These are phyloP conservation scores for Fusarium tupiense DNA, from an alignment of 2,329 filamentous ascomycete genomes.

Conservation along the genomic window DNA sequence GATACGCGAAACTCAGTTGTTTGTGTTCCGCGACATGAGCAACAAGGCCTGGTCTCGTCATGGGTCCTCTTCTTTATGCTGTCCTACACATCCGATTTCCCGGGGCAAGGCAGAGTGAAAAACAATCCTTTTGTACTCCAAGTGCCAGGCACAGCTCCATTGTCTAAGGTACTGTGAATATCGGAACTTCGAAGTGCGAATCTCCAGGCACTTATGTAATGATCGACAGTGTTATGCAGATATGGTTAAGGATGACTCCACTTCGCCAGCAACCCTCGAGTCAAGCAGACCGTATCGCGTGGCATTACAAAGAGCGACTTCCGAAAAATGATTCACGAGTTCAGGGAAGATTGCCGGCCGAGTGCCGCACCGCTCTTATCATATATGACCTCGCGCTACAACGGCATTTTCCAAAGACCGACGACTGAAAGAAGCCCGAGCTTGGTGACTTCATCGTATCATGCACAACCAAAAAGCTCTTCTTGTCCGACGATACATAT, in stretches of 20 bases:
- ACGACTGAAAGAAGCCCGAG: background rate
- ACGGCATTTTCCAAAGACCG: background rate
- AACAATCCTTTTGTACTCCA: too few relatives aligned
- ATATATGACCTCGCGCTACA: background rate
- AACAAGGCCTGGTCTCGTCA: background rate
- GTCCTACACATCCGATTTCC: too few relatives aligned
- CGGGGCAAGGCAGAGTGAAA: background rate
- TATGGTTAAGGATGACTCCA: background rate
- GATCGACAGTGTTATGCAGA: slow-evolving; percentile 7
- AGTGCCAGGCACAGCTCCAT: background rate
- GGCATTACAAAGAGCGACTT: slow-evolving; percentile 2
- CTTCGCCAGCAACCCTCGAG: background rate
- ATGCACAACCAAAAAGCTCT: background rate
- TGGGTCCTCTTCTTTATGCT: background rate
- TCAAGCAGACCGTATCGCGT: slow-evolving; percentile 1
- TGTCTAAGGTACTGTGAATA: background rate
- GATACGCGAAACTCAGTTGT: background rate
- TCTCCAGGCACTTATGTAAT: background rate
- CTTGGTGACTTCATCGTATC: background rate
- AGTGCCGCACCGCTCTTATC: slow-evolving; percentile 8
- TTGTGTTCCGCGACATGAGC: background rate
- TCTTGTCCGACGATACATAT: background rate
- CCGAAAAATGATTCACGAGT: background rate
- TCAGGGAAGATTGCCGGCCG: slow-evolving; percentile 14
- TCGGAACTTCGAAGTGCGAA: background rate